Percentiles rank a stretch among this genome's conserved stretches.
Conservation (phyloP, 352 stramenopile genomes). For the Phytophthora melonis region DNA sequence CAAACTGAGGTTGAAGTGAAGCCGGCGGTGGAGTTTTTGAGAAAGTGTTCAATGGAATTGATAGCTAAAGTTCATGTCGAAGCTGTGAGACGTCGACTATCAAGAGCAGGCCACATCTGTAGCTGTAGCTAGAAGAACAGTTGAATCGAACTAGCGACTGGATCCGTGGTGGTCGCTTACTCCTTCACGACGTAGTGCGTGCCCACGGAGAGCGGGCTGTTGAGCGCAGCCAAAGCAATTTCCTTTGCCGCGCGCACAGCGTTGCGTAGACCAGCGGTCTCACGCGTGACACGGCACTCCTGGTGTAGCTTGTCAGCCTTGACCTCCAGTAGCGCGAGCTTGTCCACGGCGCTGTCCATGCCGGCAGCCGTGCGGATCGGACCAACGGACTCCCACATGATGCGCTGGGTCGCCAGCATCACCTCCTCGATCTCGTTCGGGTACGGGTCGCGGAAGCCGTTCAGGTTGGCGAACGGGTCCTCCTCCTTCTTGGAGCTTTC, state of each 20-base stretch:
- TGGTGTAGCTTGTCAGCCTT: conserved; percentile 85
- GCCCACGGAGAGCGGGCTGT: conserved; percentile 86
- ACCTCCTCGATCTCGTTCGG: conserved; percentile 69
- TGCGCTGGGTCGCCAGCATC: conserved; percentile 68
- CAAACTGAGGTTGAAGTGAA: neutral
- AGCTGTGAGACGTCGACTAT: neutral
- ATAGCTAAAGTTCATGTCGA: neutral
- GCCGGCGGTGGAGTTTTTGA: too few relatives aligned
- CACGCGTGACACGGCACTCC: conserved; percentile 64
- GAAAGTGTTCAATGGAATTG: neutral
- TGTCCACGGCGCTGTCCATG: conserved; percentile 81
- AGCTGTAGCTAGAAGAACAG: too few relatives aligned
- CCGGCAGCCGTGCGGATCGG: conserved; percentile 85
- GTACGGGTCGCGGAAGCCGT: conserved; percentile 52
- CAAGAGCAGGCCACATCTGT: neutral
- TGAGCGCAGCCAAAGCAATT: conserved; percentile 86
- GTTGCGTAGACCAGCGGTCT: conserved; percentile 91
- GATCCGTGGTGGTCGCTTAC: neutral
- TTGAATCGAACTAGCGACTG: neutral
- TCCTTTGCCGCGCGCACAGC: conserved; percentile 86
- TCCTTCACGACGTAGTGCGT: conserved; percentile 91
- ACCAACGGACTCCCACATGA: conserved; percentile 96
- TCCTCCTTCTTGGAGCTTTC: conserved; percentile 26
- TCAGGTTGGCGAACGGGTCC: conserved; percentile 52
- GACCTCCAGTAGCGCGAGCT: conserved; percentile 80